These are phyloP conservation scores for Begonia loranthoides DNA, from an alignment of 306 rosid genomes.

Conservation along the genomic window DNA sequence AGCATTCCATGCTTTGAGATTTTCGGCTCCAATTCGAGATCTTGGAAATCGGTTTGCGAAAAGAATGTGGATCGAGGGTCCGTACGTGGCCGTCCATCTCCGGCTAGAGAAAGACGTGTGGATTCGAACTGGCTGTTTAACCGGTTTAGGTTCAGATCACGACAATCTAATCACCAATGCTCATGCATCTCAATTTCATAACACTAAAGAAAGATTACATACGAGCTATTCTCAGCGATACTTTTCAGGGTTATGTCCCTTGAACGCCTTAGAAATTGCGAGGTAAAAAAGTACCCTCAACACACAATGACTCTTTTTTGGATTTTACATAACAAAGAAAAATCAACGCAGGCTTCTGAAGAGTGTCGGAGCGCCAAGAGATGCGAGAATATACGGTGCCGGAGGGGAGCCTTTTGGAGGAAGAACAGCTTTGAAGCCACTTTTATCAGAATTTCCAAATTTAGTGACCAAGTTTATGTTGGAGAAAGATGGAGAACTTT, in stretches of 20 bases:
- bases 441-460: slow-evolving; percentile 32
- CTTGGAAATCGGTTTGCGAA: slow-evolving; percentile 30
- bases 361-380: slow-evolving; percentile 37
- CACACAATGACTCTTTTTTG: neutral
- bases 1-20: slow-evolving; percentile 43
- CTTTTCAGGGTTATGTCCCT: slow-evolving; percentile 38
- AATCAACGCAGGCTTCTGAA: slow-evolving; percentile 27
- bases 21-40: slow-evolving; percentile 31
- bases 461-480: slow-evolving; percentile 33
- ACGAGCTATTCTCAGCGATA: slow-evolving; percentile 22
- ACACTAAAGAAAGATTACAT: slow-evolving; percentile 30
- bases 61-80: slow-evolving; percentile 59
- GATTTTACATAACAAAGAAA: neutral
- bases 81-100: slow-evolving; percentile 41
- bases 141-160: slow-evolving; percentile 34
- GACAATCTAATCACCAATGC: slow-evolving; percentile 20
- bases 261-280: slow-evolving; percentile 39
- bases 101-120: slow-evolving; percentile 48
- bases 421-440: slow-evolving; percentile 29
- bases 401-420: slow-evolving; percentile 52
- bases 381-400: slow-evolving; percentile 27
- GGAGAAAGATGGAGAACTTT: slow-evolving; percentile 32
- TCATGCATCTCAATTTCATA: slow-evolving; percentile 29
- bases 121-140: slow-evolving; percentile 48
- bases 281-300: slow-evolving; percentile 15